These are phyloP conservation scores for Vaccinium myrtillus DNA, from an alignment of 148 eudicot genomes.

Conservation along the genomic window DNA sequence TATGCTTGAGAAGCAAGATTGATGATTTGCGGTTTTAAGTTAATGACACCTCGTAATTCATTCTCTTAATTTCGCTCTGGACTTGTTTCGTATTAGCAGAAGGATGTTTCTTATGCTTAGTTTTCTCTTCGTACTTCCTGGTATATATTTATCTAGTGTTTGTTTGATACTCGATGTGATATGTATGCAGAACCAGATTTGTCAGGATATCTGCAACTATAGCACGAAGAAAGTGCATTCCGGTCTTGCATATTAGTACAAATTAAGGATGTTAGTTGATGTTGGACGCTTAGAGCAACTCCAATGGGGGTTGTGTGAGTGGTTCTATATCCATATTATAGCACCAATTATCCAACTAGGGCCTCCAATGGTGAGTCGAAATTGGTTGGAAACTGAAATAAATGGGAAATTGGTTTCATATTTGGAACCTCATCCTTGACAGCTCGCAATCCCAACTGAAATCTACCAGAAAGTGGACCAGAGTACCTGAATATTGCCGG, in stretches of 20 bases:
- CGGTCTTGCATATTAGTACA: too few relatives aligned
- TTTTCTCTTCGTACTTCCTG: neutral
- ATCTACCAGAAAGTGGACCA: too few relatives aligned
- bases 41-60: neutral
- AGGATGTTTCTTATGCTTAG: neutral
- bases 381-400: too few relatives aligned
- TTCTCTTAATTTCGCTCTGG: neutral
- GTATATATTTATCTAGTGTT: too few relatives aligned
- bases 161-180: neutral
- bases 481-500: too few relatives aligned
- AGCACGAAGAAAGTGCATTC: neutral
- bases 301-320: too few relatives aligned
- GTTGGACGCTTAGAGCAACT: neutral
- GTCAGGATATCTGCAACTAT: neutral
- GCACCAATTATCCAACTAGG: too few relatives aligned
- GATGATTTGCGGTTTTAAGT: neutral
- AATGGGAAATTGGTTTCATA: too few relatives aligned
- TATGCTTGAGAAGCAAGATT: constrained; percentile 55
- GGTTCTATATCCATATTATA: too few relatives aligned
- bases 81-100: neutral
- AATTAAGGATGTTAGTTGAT: neutral
- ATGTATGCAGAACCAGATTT: neutral
- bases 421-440: too few relatives aligned
- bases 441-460: too few relatives aligned
- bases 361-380: too few relatives aligned